Percentiles rank a stretch among this genome's conserved stretches.
phyloP scores from a whole-genome alignment of 1,284 basidiomycete species.

The Austroboletus rostrupii region DNA sequence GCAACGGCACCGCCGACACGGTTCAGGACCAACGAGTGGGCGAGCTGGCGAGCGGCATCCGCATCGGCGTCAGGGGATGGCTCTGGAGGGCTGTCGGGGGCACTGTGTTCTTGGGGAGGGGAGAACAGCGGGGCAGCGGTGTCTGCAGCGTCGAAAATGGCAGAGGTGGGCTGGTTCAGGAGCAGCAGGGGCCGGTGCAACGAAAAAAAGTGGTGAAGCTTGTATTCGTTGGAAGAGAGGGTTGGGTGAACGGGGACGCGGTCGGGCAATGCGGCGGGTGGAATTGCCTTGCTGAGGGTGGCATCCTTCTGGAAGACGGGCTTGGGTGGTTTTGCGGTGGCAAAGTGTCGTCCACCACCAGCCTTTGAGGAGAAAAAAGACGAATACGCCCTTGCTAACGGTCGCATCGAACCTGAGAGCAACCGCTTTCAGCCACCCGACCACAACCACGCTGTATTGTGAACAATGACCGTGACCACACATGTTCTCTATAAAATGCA shows the following conservation, averaged over 20 bases:
- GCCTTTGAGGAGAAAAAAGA: constrained; percentile 75
- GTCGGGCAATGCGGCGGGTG: constrained; percentile 9
- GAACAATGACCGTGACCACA: neutral
- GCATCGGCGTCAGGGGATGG: constrained; percentile 65
- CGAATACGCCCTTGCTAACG: constrained; percentile 56
- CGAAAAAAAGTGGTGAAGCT: constrained; percentile 76
- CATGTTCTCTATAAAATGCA: constrained; percentile 5
- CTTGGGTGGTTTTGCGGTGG: constrained; percentile 64
- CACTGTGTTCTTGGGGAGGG: constrained; percentile 9
- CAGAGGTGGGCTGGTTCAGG: constrained; percentile 49
- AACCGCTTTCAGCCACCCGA: neutral
- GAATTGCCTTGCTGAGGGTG: constrained; percentile 13
- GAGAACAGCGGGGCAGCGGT: constrained; percentile 31
- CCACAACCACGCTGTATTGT: neutral
- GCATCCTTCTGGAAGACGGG: constrained; percentile 36
- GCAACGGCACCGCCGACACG: constrained; percentile 53
- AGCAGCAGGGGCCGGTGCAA: constrained; percentile 70
- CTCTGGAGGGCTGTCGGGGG: constrained; percentile 46
- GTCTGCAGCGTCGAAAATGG: constrained; percentile 53
- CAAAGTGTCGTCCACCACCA: constrained; percentile 71
- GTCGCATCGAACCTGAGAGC: constrained; percentile 34
- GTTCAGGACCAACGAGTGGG: constrained; percentile 62
- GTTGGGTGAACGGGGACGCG: constrained; percentile 43
- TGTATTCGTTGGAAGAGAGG: constrained; percentile 61
- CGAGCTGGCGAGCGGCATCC: constrained; percentile 70